Evolutionary conservation across 139 green algal species (phyloP).

Genomic region (Tetradesmus lagerheimii): DNA sequence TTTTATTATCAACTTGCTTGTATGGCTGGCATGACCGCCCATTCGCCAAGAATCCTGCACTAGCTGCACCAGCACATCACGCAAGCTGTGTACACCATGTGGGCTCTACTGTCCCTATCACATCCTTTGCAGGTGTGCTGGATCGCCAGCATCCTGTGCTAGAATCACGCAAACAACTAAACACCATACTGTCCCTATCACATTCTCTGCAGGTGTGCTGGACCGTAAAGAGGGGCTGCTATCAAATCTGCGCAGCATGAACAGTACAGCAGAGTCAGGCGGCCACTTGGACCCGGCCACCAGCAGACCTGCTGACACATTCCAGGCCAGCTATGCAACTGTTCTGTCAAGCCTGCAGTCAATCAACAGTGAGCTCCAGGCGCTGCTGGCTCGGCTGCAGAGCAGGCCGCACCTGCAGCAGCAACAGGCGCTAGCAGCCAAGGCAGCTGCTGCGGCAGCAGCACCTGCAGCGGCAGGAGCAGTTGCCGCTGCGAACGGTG

Average conservation of each 20-base stretch:
- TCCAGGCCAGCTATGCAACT: conserved; percentile 69
- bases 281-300: conserved; percentile 57
- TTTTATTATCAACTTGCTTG: too few species aligned
- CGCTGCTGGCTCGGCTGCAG: conserved; percentile 51
- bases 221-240: conserved; percentile 80
- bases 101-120: too few species aligned
- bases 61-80: too few species aligned
- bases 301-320: conserved; percentile 37
- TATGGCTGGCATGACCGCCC: too few species aligned
- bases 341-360: conserved; percentile 62
- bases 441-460: conserved; percentile 6
- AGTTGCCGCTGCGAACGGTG: not conserved
- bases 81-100: too few species aligned
- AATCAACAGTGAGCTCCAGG: conserved; percentile 59
- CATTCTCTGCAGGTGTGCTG: conserved; percentile 57
- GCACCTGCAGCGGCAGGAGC: not conserved
- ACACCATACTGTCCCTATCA: too few species aligned
- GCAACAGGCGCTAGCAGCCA: not conserved
- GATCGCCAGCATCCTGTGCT: too few species aligned
- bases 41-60: too few species aligned
- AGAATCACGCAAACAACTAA: too few species aligned
- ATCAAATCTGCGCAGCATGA: conserved; percentile 70
- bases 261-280: conserved; percentile 68
- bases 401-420: conserved; percentile 41
- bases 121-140: too few species aligned